Evolutionary conservation across 192 early-diverging fungal genomes (phyloP), one percentile per base, ranked within the genome.

Genomic region (Backusella liffmaniae): DNA sequence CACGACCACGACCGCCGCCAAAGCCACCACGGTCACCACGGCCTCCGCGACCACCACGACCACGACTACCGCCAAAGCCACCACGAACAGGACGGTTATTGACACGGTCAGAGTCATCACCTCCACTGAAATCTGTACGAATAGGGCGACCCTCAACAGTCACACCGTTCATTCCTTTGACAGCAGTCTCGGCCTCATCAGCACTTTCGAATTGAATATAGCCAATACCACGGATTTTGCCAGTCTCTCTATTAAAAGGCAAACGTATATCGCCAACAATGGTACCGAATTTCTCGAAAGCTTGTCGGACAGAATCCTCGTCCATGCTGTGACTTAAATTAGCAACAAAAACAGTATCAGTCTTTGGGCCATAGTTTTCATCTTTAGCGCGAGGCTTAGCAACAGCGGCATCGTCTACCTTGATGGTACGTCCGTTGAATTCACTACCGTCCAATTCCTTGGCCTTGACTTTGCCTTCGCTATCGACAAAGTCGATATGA

Each of bases 121-220:
- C 81, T 30, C 73, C 80, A 70, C 92, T 92, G 86, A 91, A 99
- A 85, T 99, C 97, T 67, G 96, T 84, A 65, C 96, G 92, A 78
- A 98, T 84, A 70, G 81, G 86, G 82, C 97, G 94, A 59, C 95
- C 96, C 35, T 89, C 88, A 23, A 97, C 83, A 49, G 93, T 89
- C 4, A 83, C 77, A 75, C 92, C 92, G 80, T 96, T 93, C 87
- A 94, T 88, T 77, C 89, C 86, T 82, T 92, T 88, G 29, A 94
- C 87, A 36, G 94, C 94, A 72, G 84, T 85, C 79, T 94, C 86
- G 74, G 93, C 94, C 35, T 85, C 84, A 36, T 88, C 92, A 37
- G 84, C 82, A 65, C 84, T 71, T 32, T 85, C 84, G 78, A 97
- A 99, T 78, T 97, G 91, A 37, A 98, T 89, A 84, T 97, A 98